Base-by-base conservation (phyloP, 345 rosid genomes). In the Turritis glabra region DNA sequence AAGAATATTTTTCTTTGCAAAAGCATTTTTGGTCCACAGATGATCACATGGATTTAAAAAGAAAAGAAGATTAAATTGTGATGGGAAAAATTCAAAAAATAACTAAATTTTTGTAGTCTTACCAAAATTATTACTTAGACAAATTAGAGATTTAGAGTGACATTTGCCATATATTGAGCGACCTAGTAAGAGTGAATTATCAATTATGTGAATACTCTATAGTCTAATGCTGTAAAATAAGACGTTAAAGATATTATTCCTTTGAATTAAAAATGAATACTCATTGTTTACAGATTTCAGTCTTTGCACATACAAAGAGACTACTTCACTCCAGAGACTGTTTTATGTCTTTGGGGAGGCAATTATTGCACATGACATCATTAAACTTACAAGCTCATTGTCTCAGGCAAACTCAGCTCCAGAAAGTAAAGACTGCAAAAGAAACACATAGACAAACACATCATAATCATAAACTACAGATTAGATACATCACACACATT, bases 381-480 rank as follows among this genome's bases (percentile, higher is more conserved):
- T 21, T 35, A 26, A 64, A 46, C 73, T 77, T 32, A 90, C 84
- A 77, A 80, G 84, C 88, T 88, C 72, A 93, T 84, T 56, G 90
- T 88, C 64, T 79, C 77, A 0, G 96, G 98, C 63, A 93, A 82
- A 83, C 93, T 90, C 76, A 89, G 77, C 79, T 93, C 92, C 27
- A 93, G 90, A 78, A 90, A 80, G 80, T 90, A 90, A 58, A 93
- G 81, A 81, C 97, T 93, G 93, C 86, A 9, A 44, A 18, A n/a
- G 30, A 29, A 27, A 10, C n/a, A 30, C 44, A 79, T 30, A 66
- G 53, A 57, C 18, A 72, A 56, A 35, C 35, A 71, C 19, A 57
- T 54, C 66, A 77, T 48, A 15, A 30, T 60, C 63, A 60, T 30
- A 21, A 55, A 27, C 56, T 11, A 63, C 33, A 29, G 12, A 40